phyloP scores from a whole-genome alignment of 2,329 filamentous ascomycete species.

The Penicillium sp. region DNA sequence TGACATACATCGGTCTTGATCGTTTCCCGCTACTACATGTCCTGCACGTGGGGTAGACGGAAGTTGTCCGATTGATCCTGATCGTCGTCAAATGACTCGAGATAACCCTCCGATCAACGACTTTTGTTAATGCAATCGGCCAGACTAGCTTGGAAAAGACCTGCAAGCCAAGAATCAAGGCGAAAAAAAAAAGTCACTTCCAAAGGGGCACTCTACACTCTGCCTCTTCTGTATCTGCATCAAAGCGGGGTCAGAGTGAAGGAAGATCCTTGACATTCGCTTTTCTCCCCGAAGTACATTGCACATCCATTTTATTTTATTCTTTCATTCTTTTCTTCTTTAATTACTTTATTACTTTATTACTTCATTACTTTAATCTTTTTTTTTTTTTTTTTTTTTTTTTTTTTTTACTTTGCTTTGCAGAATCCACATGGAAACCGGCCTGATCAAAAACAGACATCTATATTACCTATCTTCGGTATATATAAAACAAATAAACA shows the following conservation, averaged over 20 bases:
- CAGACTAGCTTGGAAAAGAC: neutral
- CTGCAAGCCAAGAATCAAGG: neutral
- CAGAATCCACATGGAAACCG: neutral
- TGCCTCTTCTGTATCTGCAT: neutral
- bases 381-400: too few species aligned
- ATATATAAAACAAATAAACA: neutral
- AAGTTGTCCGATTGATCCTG: conserved; percentile 2
- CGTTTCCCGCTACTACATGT: neutral
- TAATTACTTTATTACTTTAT: too few species aligned
- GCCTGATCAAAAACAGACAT: neutral
- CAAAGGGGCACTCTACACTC: neutral
- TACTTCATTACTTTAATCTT: too few species aligned
- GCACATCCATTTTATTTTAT: neutral
- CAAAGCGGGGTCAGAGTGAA: conserved; percentile 2
- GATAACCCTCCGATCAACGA: neutral
- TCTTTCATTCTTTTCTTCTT: too few species aligned
- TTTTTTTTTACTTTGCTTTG: too few species aligned
- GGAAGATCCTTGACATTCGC: neutral
- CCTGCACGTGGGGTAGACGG: conserved; percentile 2
- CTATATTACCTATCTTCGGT: too few species aligned
- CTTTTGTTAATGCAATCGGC: neutral
- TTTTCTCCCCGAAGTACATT: neutral
- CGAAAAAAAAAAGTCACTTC: neutral
- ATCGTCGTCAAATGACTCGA: neutral
- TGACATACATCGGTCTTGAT: neutral